These are phyloP conservation scores for Silene coronaria DNA, from an alignment of 179 eudicot species.

Conservation along the genomic window DNA sequence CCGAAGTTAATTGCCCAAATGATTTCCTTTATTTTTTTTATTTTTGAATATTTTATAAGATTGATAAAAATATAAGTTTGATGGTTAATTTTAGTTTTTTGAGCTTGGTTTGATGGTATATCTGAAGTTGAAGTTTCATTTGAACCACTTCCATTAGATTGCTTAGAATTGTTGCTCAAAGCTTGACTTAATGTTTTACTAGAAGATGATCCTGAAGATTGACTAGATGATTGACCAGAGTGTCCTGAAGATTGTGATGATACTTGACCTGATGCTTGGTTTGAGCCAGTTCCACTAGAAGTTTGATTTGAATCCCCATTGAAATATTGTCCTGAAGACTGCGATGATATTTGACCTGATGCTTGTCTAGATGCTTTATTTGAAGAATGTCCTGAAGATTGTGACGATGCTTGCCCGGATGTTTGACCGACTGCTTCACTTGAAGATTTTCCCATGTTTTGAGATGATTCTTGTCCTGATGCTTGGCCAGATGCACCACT, in stretches of 20 bases:
- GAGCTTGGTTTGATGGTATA: no score
- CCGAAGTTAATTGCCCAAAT: no score
- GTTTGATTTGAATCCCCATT: neutral
- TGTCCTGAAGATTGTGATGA: neutral
- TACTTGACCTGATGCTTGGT: neutral
- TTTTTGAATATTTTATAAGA: no score
- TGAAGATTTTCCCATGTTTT: neutral
- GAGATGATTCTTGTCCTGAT: neutral
- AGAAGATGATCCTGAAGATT: neutral
- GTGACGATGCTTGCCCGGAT: neutral
- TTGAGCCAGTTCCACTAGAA: no score
- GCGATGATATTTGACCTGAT: neutral
- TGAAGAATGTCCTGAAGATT: neutral
- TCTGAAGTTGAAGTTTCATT: no score
- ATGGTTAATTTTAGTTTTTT: no score
- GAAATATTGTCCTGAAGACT: neutral
- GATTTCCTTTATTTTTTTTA: no score
- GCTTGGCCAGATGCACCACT: neutral
- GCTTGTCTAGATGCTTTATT: neutral
- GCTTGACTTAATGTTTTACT: no score
- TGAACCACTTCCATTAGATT: no score
- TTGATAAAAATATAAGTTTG: no score
- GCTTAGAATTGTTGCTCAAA: no score
- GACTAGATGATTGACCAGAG: neutral
- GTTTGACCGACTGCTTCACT: neutral